Conservation (phyloP, 1,139 yeast species). For the Pneumocystis oryctolagi region DNA sequence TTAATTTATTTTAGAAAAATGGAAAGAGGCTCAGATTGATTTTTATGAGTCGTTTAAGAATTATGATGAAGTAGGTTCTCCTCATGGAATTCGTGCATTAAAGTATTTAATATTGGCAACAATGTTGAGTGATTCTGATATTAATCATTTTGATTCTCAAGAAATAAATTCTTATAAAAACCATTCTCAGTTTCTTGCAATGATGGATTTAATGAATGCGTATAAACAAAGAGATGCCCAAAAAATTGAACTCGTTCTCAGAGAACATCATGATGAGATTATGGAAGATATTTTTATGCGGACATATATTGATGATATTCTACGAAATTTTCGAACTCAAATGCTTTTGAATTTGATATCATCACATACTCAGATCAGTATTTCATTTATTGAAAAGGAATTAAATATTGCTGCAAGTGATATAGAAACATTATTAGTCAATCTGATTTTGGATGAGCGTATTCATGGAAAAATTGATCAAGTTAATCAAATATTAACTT, state of each 20-base stretch:
- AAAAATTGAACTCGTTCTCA: constrained; percentile 23
- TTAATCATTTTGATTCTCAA: constrained; percentile 49
- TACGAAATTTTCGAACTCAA: constrained; percentile 24
- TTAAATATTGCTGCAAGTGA: constrained; percentile 21
- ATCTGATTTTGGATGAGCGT: constrained; percentile 33
- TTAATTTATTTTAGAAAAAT: constrained; percentile 28
- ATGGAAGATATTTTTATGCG: constrained; percentile 18
- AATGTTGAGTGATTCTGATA: constrained; percentile 45
- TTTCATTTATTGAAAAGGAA: constrained; percentile 23
- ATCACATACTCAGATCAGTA: constrained; percentile 28
- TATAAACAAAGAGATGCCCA: constrained; percentile 28
- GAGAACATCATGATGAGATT: constrained; percentile 19
- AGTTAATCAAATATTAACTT: not conserved
- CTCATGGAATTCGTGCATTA: constrained; percentile 37
- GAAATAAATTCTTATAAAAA: constrained; percentile 33
- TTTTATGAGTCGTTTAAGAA: constrained; percentile 62
- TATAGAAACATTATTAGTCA: constrained; percentile 30
- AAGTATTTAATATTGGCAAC: constrained; percentile 52
- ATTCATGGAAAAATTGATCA: constrained; percentile 17
- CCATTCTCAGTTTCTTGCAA: constrained; percentile 26
- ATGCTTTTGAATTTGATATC: constrained; percentile 26
- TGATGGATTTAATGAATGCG: constrained; percentile 27
- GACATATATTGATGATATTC: constrained; percentile 19
- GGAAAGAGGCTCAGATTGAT: constrained; percentile 45
- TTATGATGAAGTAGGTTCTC: constrained; percentile 67